phyloP scores from a whole-genome alignment of 202 grass and related monocot genomes.

The Hordeum pubiflorum region DNA sequence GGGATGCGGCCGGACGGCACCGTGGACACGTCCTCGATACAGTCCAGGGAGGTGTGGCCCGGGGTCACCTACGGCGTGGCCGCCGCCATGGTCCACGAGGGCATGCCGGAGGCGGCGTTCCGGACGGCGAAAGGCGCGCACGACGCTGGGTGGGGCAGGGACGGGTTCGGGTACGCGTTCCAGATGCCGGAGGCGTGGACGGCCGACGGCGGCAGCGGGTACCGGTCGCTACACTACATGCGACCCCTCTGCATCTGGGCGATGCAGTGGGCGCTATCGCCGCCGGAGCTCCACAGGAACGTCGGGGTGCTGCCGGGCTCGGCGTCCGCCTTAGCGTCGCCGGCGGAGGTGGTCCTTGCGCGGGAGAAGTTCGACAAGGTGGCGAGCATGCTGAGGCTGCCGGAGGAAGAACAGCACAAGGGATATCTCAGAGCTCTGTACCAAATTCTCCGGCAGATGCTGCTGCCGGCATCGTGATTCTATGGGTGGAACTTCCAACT shows the following conservation, averaged over 20 bases:
- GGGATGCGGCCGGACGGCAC: constrained; percentile 56
- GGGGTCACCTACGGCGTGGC: constrained; percentile 73
- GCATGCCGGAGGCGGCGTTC: constrained; percentile 65
- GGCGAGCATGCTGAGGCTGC: constrained; percentile 58
- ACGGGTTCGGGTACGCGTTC: constrained; percentile 51
- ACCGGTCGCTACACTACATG: constrained; percentile 74
- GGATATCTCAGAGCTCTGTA: constrained; percentile 43
- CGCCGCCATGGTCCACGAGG: constrained; percentile 80
- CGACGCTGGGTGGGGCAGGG: constrained; percentile 23
- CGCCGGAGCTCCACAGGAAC: constrained; percentile 39
- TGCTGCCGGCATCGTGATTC: neutral
- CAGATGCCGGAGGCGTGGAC: constrained; percentile 80
- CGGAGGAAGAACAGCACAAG: constrained; percentile 32
- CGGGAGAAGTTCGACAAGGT: constrained; percentile 49
- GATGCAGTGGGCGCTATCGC: constrained; percentile 76
- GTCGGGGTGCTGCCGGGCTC: neutral
- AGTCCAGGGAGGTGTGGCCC: constrained; percentile 70
- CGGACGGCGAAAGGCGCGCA: constrained; percentile 61
- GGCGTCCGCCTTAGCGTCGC: neutral
- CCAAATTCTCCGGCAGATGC: constrained; percentile 26
- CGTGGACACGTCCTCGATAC: constrained; percentile 35
- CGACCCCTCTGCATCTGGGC: constrained; percentile 71
- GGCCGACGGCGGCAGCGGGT: constrained; percentile 22
- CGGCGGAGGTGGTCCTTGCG: neutral
- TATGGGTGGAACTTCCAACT: no score